A percentile compares a stretch with the other conserved stretches of the same genome.
These are phyloP conservation scores for Ramularia endophylla DNA, from an alignment of 2,329 filamentous ascomycete species.

Conservation along the genomic window DNA sequence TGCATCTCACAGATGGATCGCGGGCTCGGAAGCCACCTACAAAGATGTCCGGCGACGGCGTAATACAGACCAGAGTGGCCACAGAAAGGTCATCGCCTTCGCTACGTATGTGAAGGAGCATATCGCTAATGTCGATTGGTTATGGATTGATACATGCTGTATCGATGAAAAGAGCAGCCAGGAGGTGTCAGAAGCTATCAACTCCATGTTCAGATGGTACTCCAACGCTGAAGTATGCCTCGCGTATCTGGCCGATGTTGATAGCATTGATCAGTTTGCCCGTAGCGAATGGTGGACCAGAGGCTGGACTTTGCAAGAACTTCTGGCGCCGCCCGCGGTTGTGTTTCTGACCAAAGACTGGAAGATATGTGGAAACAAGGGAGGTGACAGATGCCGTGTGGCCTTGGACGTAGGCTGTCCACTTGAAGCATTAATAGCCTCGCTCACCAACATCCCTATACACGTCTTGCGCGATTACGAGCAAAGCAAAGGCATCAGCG, in stretches of 20 bases:
- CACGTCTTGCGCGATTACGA: conserved; percentile 5
- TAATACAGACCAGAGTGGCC: conserved; percentile 4
- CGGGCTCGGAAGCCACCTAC: conserved; percentile 3
- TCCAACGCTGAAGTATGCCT: conserved; percentile 13
- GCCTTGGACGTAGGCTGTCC: neutral
- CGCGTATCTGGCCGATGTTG: conserved; percentile 13
- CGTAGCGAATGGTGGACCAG: conserved; percentile 6
- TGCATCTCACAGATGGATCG: conserved; percentile 11
- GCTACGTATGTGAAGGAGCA: conserved; percentile 3
- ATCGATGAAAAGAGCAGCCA: conserved; percentile 16
- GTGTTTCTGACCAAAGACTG: conserved; percentile 7
- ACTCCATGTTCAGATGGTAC: conserved; percentile 20
- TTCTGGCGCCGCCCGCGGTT: conserved; percentile 3
- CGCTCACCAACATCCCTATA: conserved; percentile 5
- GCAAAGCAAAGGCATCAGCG: neutral
- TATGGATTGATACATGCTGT: conserved; percentile 21
- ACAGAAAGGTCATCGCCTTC: conserved; percentile 1
- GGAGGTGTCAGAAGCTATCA: conserved; percentile 15
- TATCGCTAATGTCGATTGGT: conserved; percentile 1
- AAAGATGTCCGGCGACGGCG: conserved; percentile 5
- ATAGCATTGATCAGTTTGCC: neutral
- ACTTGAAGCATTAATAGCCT: neutral
- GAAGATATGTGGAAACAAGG: conserved; percentile 13
- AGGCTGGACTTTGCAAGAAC: conserved; percentile 12
- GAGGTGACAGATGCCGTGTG: neutral